These are phyloP conservation scores for Scheffersomyces parashehatae DNA, from an alignment of 1,139 yeast species.

Conservation along the genomic window DNA sequence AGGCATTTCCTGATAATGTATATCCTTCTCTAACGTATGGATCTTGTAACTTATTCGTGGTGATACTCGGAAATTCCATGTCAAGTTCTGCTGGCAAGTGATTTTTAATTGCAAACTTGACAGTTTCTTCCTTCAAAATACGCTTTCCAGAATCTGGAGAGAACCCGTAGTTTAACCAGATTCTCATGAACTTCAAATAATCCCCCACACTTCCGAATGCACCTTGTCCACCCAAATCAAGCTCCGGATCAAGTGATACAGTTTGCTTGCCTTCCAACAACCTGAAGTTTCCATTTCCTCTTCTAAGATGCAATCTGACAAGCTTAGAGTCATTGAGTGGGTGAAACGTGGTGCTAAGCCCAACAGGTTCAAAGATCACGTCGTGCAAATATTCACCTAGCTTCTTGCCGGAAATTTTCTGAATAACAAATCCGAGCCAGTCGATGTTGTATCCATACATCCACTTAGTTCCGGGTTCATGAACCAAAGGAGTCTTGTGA, in stretches of 20 bases:
- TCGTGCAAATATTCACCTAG: conserved; percentile 43
- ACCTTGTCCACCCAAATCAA: conserved; percentile 56
- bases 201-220: conserved; percentile 45
- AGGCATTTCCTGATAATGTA: conserved; percentile 16
- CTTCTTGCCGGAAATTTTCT: conserved; percentile 41
- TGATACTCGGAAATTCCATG: conserved; percentile 8
- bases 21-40: conserved; percentile 11
- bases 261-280: conserved; percentile 5
- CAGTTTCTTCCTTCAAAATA: conserved; percentile 33
- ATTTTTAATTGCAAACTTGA: conserved; percentile 31
- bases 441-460: conserved; percentile 53
- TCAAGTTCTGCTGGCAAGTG: conserved; percentile 32
- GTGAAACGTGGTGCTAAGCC: conserved; percentile 44
- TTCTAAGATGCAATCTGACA: conserved; percentile 23
- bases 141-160: conserved; percentile 39
- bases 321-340: conserved; percentile 23
- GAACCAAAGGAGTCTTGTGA: conserved; percentile 40
- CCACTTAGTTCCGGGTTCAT: conserved; percentile 57
- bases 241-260: conserved; percentile 25
- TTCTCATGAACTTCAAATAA: conserved; percentile 42
- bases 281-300: conserved; percentile 9
- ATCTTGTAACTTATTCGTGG: conserved; percentile 1
- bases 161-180: conserved; percentile 47
- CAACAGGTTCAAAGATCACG: conserved; percentile 46
- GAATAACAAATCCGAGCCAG: conserved; percentile 53